Percentiles rank a stretch among this genome's conserved stretches.
Evolutionary conservation across 2,329 filamentous ascomycete species (phyloP).

Genomic region (Ophiostoma pallidulum): DNA sequence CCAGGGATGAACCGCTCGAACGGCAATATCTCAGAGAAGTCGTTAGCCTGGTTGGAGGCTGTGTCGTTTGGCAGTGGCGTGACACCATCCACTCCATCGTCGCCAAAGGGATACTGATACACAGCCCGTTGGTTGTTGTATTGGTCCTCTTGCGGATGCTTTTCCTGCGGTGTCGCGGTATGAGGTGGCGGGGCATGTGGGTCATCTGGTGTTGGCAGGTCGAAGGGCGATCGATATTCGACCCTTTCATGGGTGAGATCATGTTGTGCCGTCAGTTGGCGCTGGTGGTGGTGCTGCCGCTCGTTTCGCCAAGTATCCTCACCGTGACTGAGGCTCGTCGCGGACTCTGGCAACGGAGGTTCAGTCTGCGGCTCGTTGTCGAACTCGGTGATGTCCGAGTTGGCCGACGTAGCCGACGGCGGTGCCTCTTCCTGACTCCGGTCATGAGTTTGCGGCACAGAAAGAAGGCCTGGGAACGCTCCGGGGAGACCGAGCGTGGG

Average conservation of each 20-base stretch:
- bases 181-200: neutral
- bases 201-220: conserved; percentile 9
- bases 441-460: conserved; percentile 25
- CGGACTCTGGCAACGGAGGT: conserved; percentile 27
- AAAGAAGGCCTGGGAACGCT: conserved; percentile 40
- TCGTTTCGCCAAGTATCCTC: neutral
- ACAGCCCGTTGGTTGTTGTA: conserved; percentile 26
- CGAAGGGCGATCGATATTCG: conserved; percentile 18
- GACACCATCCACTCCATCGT: conserved; percentile 24
- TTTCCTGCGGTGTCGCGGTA: neutral
- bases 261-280: too few species aligned
- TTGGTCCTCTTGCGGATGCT: neutral
- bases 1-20: conserved; percentile 12
- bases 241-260: conserved; percentile 4
- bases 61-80: neutral
- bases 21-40: neutral
- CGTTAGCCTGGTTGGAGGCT: neutral
- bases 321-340: neutral
- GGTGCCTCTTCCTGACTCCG: conserved; percentile 37
- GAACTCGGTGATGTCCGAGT: conserved; percentile 59
- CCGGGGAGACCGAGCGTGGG: conserved; percentile 59
- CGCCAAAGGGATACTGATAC: conserved; percentile 43
- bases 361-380: conserved; percentile 63
- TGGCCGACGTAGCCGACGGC: conserved; percentile 48
- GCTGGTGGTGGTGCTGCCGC: neutral